phyloP scores from a whole-genome alignment of 805 yeast genomes.

The Kazachstania viticola region DNA sequence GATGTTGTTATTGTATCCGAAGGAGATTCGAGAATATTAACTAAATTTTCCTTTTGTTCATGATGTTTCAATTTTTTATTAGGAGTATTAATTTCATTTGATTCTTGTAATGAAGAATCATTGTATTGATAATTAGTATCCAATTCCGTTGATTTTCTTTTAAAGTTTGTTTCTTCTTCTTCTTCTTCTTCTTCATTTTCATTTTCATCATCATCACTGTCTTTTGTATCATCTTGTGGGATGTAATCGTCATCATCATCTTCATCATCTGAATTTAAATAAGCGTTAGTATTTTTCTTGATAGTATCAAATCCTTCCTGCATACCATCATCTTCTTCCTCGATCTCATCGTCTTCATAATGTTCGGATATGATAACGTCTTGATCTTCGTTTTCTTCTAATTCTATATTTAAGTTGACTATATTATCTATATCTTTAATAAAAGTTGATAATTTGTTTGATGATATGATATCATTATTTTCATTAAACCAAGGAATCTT shows the following conservation, averaged over 20 bases:
- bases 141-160: conserved; percentile 20
- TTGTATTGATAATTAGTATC: conserved; percentile 23
- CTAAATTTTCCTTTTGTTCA: no score
- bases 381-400: conserved; percentile 24
- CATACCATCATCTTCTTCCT: not conserved
- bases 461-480: conserved; percentile 8
- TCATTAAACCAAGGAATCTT: conserved; percentile 22
- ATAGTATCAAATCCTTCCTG: conserved; percentile 1
- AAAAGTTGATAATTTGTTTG: conserved; percentile 11
- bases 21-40: no score
- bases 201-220: conserved; percentile 7
- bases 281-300: not conserved
- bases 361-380: conserved; percentile 7
- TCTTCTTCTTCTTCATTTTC: conserved; percentile 8
- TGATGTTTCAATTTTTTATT: no score
- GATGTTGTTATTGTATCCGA: no score
- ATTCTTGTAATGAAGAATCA: no score
- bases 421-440: conserved; percentile 22
- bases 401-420: conserved; percentile 24
- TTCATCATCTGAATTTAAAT: conserved; percentile 3
- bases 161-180: conserved; percentile 11
- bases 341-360: not conserved
- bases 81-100: conserved; percentile 4
- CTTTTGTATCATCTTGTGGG: conserved; percentile 8
- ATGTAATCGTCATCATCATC: conserved; percentile 18